phyloP scores from a whole-genome alignment of 1,139 yeast genomes.

The Blastobotrys apis region DNA sequence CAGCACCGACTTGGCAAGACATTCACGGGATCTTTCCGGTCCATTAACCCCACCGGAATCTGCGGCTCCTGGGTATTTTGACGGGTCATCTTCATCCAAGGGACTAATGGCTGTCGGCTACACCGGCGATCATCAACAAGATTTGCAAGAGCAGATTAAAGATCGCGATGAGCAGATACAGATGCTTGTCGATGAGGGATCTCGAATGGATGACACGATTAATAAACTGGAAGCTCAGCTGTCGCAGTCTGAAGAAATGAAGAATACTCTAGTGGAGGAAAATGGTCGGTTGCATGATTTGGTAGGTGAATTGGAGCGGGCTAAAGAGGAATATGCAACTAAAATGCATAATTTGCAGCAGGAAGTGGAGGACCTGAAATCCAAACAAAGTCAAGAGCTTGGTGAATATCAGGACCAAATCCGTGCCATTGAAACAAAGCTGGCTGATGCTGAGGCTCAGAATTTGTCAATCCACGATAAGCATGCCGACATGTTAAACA shows the following conservation, averaged over 20 bases:
- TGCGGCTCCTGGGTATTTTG: neutral
- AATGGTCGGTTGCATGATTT: slow-evolving; percentile 31
- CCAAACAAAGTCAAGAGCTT: slow-evolving; percentile 8
- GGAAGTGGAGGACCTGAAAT: neutral
- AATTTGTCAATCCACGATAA: slow-evolving; percentile 16
- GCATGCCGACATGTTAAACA: slow-evolving; percentile 7
- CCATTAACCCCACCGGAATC: slow-evolving; percentile 18
- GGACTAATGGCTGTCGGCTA: neutral
- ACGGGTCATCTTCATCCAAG: neutral
- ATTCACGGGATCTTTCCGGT: slow-evolving; percentile 10
- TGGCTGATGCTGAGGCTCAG: slow-evolving; percentile 18
- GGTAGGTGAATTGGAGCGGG: slow-evolving; percentile 28
- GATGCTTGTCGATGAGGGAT: slow-evolving; percentile 30
- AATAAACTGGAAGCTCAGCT: slow-evolving; percentile 30
- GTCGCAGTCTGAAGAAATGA: slow-evolving; percentile 30
- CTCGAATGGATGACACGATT: slow-evolving; percentile 30
- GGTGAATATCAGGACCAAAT: slow-evolving; percentile 13
- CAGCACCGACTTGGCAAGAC: slow-evolving; percentile 4
- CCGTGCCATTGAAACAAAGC: slow-evolving; percentile 10
- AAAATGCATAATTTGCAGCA: slow-evolving; percentile 12
- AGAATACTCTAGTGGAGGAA: slow-evolving; percentile 32
- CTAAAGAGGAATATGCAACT: slow-evolving; percentile 18
- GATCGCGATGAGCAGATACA: slow-evolving; percentile 33
- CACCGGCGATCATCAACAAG: neutral
- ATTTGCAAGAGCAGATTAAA: slow-evolving; percentile 17